These are phyloP conservation scores for Geranium incanum DNA, from an alignment of 441 rosid genomes.

Conservation along the genomic window DNA sequence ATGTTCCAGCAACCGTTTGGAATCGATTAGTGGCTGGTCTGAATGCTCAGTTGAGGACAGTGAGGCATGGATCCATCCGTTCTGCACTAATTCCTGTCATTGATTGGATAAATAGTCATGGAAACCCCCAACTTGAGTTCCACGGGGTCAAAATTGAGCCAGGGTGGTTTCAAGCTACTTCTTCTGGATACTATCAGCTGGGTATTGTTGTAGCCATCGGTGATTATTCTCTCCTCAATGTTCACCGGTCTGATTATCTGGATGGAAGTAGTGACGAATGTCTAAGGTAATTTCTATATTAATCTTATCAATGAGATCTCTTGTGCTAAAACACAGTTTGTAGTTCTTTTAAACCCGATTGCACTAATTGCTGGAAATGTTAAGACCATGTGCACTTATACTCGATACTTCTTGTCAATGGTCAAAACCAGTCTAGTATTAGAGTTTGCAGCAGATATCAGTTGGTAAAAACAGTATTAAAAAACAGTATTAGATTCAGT, in stretches of 20 bases:
- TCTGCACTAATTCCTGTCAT: conserved; percentile 78
- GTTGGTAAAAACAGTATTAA: no score
- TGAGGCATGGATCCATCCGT: conserved; percentile 79
- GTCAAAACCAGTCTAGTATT: background rate
- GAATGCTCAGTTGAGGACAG: conserved; percentile 91
- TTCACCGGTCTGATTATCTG: conserved; percentile 36
- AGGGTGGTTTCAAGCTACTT: conserved; percentile 97
- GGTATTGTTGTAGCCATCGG: conserved; percentile 75
- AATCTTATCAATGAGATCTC: background rate
- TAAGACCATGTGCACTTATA: background rate
- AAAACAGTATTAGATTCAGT: no score
- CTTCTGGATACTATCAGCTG: conserved; percentile 94
- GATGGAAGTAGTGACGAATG: conserved; percentile 42
- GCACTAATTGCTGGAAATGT: background rate
- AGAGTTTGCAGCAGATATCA: background rate
- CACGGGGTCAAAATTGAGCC: conserved; percentile 82
- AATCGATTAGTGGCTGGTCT: conserved; percentile 91
- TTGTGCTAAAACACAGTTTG: background rate
- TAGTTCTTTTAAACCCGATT: background rate
- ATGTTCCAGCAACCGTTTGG: conserved; percentile 89
- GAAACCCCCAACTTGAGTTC: conserved; percentile 85
- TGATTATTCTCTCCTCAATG: conserved; percentile 41
- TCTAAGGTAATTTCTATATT: conserved; percentile 43
- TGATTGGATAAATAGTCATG: conserved; percentile 83
- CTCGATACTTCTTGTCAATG: background rate